Base-by-base conservation (phyloP, 2,329 filamentous ascomycete species). In the Fonsecaea pugnacius region DNA sequence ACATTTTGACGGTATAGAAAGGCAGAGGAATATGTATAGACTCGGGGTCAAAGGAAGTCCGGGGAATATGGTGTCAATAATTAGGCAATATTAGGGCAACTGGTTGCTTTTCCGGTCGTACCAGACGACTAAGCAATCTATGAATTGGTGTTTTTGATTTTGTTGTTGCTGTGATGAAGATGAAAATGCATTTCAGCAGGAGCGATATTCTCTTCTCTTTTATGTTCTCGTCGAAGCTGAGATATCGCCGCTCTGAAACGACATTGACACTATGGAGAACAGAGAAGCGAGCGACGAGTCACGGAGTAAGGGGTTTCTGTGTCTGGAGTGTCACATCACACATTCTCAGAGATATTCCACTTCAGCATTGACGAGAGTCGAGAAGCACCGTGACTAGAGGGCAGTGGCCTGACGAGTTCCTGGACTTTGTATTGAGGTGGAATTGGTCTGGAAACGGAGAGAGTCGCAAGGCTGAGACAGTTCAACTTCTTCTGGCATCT, bases 1-100 rank as follows among this genome's bases (percentile, higher is more conserved):
- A 72, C 66, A 70, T 73, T 62, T 70, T 74, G 63, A 71, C 69
- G 43, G 66, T 65, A 46, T 68, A 63, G 62, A 14, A 16, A 24
- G 32, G 5, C n/a, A 14, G 40, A 9, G 8, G 18, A 7, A 46
- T 1, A 21, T 24, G 40, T 2, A 46, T 7, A 46, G n/a, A 21
- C 18, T 46, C 18, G 18, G 21, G 18, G 18, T 46, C 40, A 8
- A 46, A 21, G 9, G n/a, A 18, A 9, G n/a, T 40, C 14, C 8
- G 40, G 7, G 7, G n/a, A 24, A 46, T 1, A 21, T 21, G 9
- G 21, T 8, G n/a, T 21, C 21, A 2, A 6, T 8, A 21, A 21
- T 46, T 24, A 46, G n/a, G 7, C 40, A 21, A 46, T 46, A 46
- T 8, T 46, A 21, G 21, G n/a, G n/a, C n/a, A 18, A 24, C 9